phyloP scores from a whole-genome alignment of 768 basidiomycete genomes.

The Roridomyces roridus region DNA sequence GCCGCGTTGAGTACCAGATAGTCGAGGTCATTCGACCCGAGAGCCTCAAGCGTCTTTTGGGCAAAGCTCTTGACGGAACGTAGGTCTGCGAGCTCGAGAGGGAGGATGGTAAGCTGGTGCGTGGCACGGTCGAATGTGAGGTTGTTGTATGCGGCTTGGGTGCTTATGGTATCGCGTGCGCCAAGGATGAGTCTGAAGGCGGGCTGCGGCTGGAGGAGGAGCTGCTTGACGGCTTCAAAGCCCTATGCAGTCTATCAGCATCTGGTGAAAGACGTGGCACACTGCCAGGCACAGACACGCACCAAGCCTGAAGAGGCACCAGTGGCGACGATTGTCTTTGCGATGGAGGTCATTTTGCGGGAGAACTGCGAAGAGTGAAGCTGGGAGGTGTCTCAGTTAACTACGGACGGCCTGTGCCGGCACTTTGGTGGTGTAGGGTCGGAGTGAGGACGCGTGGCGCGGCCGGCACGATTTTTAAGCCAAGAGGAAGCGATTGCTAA shows the following conservation, averaged over 20 bases:
- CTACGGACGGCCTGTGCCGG: too few species aligned
- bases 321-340: constrained; percentile 20
- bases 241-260: constrained; percentile 3
- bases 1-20: constrained; percentile 19
- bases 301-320: constrained; percentile 19
- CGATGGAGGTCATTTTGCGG: background rate
- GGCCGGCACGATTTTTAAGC: too few species aligned
- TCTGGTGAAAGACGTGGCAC: too few species aligned
- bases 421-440: too few species aligned
- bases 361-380: background rate
- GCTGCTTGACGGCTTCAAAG: constrained; percentile 21
- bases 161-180: constrained; percentile 6
- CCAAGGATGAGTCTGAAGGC: constrained; percentile 19
- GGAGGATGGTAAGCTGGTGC: constrained; percentile 13
- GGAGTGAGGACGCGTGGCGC: too few species aligned
- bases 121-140: background rate
- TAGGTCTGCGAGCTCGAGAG: constrained; percentile 17
- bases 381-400: too few species aligned
- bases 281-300: too few species aligned
- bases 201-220: constrained; percentile 6
- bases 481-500: too few species aligned
- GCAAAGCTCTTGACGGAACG: constrained; percentile 12
- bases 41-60: constrained; percentile 2
- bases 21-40: constrained; percentile 6
- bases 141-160: constrained; percentile 4